Evolutionary conservation across 768 basidiomycete species (phyloP), one percentile per base, ranked within the genome.

Genomic region (Coprinellus aureogranulatus): DNA sequence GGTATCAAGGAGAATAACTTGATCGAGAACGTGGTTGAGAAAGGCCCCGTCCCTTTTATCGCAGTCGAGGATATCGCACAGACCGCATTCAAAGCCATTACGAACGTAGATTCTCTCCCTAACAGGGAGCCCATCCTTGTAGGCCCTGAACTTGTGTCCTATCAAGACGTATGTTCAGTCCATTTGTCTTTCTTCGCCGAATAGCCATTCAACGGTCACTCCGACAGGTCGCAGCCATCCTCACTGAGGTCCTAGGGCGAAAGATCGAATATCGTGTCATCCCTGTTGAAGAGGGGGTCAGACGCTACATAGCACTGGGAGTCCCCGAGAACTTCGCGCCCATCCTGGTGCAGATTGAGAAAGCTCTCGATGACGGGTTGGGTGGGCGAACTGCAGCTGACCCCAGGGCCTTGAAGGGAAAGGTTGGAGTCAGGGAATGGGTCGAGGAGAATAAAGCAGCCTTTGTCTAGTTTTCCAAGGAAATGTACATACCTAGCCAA

Each of bases 51-150:
- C 2, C 67, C 70, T 2, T 70, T 67, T 25, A 66, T 75, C 5
- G 63, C 67, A 2, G 65, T 64, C 1, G 65, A 72, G 9, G 73
- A 75, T 51, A 72, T 76, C 25, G 68, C 70, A 1, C 61, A 69
- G 18, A 69, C 64, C 0, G 72, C 70, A 2, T 68, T 65, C 55
- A 59, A 68, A n/a, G 71, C 68, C 0, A 57, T 77, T 8, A 58
- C 63, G 3, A 63, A 65, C 25, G 60, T 65, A 14, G 62, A 62
- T 25, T 66, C 59, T 41, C 51, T 64, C 8, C 65, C 70, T 34
- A 41, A 37, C 46, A 65, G 55, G 1, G 69, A 72, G n/a, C 63
- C 62, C 16, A 63, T 68, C 39, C 65, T 77, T 4, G 62, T 75
- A 27, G 74, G 75, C 9, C 72, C 73, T 0, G 67, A 73, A 18